Evolutionary conservation across 2,329 filamentous ascomycete species (phyloP).

Genomic region (Aspergillus sp.): DNA sequence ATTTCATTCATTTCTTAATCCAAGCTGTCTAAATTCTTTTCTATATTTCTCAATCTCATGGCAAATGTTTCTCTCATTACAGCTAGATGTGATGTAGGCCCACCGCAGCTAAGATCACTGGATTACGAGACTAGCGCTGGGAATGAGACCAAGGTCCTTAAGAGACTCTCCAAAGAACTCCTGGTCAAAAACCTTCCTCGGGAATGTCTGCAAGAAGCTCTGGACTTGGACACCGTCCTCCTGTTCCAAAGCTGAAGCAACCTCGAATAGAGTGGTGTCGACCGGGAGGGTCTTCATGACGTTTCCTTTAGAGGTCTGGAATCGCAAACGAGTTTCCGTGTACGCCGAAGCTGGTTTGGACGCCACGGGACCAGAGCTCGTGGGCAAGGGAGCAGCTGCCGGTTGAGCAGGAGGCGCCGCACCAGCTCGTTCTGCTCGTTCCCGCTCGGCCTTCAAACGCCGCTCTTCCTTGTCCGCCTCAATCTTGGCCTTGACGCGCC

Average conservation of each 20-base stretch:
- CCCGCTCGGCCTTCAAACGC: slow-evolving; percentile 76
- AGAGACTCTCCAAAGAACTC: slow-evolving; percentile 86
- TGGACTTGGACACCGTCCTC: slow-evolving; percentile 70
- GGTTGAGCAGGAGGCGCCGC: slow-evolving; percentile 53
- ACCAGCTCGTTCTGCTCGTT: slow-evolving; percentile 86
- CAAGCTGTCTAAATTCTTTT: background rate
- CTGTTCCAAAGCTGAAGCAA: slow-evolving; percentile 71
- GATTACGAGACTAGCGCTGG: slow-evolving; percentile 85
- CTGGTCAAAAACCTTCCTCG: slow-evolving; percentile 72
- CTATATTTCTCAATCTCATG: background rate
- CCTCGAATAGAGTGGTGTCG: slow-evolving; percentile 89
- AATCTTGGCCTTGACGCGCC: slow-evolving; percentile 87
- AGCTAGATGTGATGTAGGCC: background rate
- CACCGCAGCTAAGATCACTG: slow-evolving; percentile 36
- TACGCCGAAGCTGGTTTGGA: slow-evolving; percentile 69
- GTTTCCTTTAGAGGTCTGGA: slow-evolving; percentile 75
- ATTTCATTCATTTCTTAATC: background rate
- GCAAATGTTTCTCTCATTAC: background rate
- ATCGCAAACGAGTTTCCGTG: slow-evolving; percentile 74
- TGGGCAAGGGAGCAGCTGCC: slow-evolving; percentile 43
- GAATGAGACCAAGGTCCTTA: slow-evolving; percentile 86
- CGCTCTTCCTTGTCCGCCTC: slow-evolving; percentile 92
- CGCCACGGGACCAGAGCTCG: slow-evolving; percentile 48
- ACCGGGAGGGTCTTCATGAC: slow-evolving; percentile 85
- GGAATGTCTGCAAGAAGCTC: slow-evolving; percentile 84